phyloP scores from a whole-genome alignment of 2,329 filamentous ascomycete genomes.

The Pezicula neosporulosa region DNA sequence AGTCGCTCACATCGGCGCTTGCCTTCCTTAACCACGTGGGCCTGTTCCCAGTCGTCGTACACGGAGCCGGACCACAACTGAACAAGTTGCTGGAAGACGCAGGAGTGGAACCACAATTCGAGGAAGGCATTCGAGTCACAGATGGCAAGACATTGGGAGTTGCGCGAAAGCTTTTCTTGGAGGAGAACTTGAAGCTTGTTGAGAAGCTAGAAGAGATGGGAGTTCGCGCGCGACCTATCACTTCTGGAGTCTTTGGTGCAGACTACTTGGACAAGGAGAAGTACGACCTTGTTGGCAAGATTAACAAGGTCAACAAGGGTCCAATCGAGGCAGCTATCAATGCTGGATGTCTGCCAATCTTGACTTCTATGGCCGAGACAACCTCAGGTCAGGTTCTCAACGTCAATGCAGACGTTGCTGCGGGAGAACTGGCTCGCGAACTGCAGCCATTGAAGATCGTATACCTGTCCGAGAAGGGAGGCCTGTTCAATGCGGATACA shows the following conservation, averaged over 20 bases:
- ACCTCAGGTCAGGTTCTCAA: conserved; percentile 90
- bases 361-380: conserved; percentile 96
- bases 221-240: conserved; percentile 84
- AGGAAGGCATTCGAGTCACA: conserved; percentile 93
- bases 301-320: conserved; percentile 85
- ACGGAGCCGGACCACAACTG: conserved; percentile 91
- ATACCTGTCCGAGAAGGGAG: conserved; percentile 97
- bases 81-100: conserved; percentile 88
- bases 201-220: conserved; percentile 87
- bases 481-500: conserved; percentile 89
- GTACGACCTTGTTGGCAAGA: conserved; percentile 93
- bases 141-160: conserved; percentile 92
- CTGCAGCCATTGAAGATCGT: conserved; percentile 96
- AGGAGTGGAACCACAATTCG: conserved; percentile 91
- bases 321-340: conserved; percentile 90
- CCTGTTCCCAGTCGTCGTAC: conserved; percentile 91
- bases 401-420: conserved; percentile 96
- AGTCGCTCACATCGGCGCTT: conserved; percentile 84
- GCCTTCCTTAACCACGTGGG: conserved; percentile 93
- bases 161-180: conserved; percentile 86
- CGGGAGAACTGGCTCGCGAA: conserved; percentile 84
- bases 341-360: conserved; percentile 85
- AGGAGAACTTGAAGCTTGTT: conserved; percentile 91
- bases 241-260: conserved; percentile 83
- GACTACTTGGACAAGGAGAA: conserved; percentile 96